Evolutionary conservation across 2,329 filamentous ascomycete genomes (phyloP), one percentile per base, ranked within the genome.

Genomic region (Knufia petricola): DNA sequence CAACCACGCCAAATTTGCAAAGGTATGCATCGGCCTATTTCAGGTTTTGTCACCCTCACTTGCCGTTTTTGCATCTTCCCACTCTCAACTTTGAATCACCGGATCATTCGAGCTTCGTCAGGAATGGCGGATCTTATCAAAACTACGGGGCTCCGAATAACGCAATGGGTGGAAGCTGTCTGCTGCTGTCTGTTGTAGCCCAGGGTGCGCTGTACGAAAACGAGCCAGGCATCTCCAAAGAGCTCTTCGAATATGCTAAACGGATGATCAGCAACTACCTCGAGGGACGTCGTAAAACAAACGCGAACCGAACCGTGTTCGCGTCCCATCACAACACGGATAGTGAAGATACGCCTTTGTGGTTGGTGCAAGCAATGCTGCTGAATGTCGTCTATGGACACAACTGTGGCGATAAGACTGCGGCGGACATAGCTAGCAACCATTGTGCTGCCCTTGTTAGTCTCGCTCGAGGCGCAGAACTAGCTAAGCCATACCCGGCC

Each of bases 301-400:
- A 94, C 62, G 82, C 94, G 64, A 75, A 75, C 43, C 74, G 79
- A 13, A 76, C 81, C 32, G 81, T 87, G 56, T 60, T 58, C 47
- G 55, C 48, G 13, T 56, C 57, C 10, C 51, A 51, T 38, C 55
- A 55, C 43, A 42, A 55, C 30, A 50, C 52, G 12, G 58, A 60
- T 31, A 50, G 50, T 31, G 58, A 60, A 36, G 90, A 79, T 48
- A 81, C 89, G 1, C 90, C 90, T 0, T 75, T 95, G 34, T 96
- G 90, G 89, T 75, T 98, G 21, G 88, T 96, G 13, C 92, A 96
- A 66, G 87, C 90, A 0, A 96, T 96, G 90, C 73, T 96, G 7
- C 75, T 98, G 44, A 96, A 95, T 62, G 86, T 96, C 31, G 85
- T 95, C 13, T 96, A 95, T 63, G 90, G 90, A 12, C 87, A 95